Conservation (phyloP, 2,329 filamentous ascomycete genomes). For the Delphinella strobiligena region DNA sequence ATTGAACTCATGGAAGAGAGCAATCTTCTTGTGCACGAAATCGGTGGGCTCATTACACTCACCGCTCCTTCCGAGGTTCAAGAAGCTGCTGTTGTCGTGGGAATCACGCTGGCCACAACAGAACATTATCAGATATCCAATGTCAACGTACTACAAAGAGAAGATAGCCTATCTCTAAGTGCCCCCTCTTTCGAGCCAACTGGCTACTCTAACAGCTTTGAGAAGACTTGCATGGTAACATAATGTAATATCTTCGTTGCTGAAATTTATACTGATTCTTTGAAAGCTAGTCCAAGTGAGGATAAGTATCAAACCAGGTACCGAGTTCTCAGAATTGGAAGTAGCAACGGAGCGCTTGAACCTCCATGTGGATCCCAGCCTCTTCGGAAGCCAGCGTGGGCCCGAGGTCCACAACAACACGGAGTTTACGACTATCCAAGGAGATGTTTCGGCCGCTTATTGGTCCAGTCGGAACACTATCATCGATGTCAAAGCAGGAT, state of each 20-base stretch:
- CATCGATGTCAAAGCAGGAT: slow-evolving; percentile 27
- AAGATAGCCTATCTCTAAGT: slow-evolving; percentile 12
- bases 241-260: too few species aligned
- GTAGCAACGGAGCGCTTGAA: slow-evolving; percentile 25
- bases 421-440: slow-evolving; percentile 23
- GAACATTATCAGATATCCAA: slow-evolving; percentile 19
- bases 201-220: too few species aligned
- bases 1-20: slow-evolving; percentile 16
- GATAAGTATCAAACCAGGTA: slow-evolving; percentile 24
- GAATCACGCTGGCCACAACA: slow-evolving; percentile 26
- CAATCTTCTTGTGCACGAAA: slow-evolving; percentile 12
- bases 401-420: slow-evolving; percentile 19
- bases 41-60: slow-evolving; percentile 28
- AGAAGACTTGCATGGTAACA: too few species aligned
- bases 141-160: slow-evolving; percentile 18
- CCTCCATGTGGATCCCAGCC: slow-evolving; percentile 23
- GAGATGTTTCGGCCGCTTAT: slow-evolving; percentile 19
- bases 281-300: slow-evolving; percentile 22
- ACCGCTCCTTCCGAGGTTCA: slow-evolving; percentile 23
- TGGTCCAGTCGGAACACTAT: slow-evolving; percentile 26
- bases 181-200: slow-evolving; percentile 10
- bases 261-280: too few species aligned
- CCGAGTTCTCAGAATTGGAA: slow-evolving; percentile 22
- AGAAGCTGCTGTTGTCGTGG: slow-evolving; percentile 22
- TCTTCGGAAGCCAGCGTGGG: slow-evolving; percentile 17